Base-by-base conservation (phyloP, 495 filamentous ascomycete species). In the Trichoderma erinaceum region DNA sequence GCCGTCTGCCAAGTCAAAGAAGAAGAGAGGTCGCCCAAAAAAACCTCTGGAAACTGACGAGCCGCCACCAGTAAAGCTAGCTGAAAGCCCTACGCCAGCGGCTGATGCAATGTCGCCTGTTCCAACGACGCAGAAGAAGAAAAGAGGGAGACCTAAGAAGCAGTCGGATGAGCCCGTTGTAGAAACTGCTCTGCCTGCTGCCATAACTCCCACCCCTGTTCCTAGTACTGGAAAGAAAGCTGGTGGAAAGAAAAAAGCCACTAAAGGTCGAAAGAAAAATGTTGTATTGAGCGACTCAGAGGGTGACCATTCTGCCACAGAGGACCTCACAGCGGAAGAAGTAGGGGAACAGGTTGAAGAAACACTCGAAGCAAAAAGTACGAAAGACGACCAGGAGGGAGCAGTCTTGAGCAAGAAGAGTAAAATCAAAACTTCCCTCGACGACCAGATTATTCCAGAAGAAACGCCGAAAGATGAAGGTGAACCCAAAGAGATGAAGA, bases 21-120 rank as follows among this genome's bases (percentile, higher is more conserved):
- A 63, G 38, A 68, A 68, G 56, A 56, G 67, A 11, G 67, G 67
- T 35, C 67, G 67, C 6, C 67, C 67, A 4, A 68, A 43, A 38
- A 68, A 68, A 56, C 25, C 18, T 16, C 50, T 16, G 13, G 27
- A 68, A 64, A 32, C 23, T 61, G 25, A 61, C 25, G 16, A 56
- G 25, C 21, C 50, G 18, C 35, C 23, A 29, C 23, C 66, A 16
- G 13, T 41, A 25, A 38, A 41, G 25, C 16, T 4, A 5, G 32
- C 41, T 41, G 35, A 10, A 27, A 32, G n/a, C 15, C 50, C 67
- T 63, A 18, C 21, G 32, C 10, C 32, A 18, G 27, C 56, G 15
- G 21, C 12, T 44, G 56, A 41, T 23, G 56, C 13, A 32, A 56
- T 29, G 16, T 27, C 35, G 13, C 29, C 35, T 25, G 32, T 25